Conservation (phyloP, 169 alveolate genomes). For the Blepharisma undulans region DNA sequence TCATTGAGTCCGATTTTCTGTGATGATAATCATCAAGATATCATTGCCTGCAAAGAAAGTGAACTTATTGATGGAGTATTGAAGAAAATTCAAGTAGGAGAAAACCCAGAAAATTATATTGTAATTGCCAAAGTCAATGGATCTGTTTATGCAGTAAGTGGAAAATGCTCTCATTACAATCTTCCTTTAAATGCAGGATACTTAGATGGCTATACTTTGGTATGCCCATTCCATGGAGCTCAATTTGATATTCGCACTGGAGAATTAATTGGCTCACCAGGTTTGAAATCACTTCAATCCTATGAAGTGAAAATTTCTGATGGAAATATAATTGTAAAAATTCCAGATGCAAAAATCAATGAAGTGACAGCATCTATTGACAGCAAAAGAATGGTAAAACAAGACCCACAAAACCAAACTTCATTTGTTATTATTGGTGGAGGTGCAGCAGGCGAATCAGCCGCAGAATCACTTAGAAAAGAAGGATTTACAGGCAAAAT, state of each 20-base stretch:
- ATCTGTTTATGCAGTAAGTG: neutral
- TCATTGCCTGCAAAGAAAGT: neutral
- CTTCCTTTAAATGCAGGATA: constrained; percentile 25
- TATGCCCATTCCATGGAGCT: constrained; percentile 30
- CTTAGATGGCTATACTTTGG: neutral
- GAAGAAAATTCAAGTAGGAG: constrained; percentile 26
- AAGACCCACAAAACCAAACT: constrained; percentile 8
- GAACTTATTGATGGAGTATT: constrained; percentile 19
- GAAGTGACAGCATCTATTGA: neutral
- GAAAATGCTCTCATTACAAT: constrained; percentile 32
- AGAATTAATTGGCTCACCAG: constrained; percentile 30
- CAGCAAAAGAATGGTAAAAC: neutral
- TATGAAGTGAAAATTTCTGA: neutral
- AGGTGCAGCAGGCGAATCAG: constrained; percentile 18
- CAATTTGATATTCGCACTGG: constrained; percentile 25
- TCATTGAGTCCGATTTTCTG: neutral
- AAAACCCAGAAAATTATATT: constrained; percentile 24
- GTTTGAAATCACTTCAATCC: neutral
- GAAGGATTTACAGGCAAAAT: constrained; percentile 30
- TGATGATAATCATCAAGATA: neutral
- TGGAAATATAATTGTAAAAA: constrained; percentile 11
- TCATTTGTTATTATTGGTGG: constrained; percentile 34
- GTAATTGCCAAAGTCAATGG: constrained; percentile 13
- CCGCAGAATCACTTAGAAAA: constrained; percentile 24
- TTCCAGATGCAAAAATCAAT: constrained; percentile 9